These are phyloP conservation scores for Starmerella cellae DNA, from an alignment of 805 yeast species.

Conservation along the genomic window DNA sequence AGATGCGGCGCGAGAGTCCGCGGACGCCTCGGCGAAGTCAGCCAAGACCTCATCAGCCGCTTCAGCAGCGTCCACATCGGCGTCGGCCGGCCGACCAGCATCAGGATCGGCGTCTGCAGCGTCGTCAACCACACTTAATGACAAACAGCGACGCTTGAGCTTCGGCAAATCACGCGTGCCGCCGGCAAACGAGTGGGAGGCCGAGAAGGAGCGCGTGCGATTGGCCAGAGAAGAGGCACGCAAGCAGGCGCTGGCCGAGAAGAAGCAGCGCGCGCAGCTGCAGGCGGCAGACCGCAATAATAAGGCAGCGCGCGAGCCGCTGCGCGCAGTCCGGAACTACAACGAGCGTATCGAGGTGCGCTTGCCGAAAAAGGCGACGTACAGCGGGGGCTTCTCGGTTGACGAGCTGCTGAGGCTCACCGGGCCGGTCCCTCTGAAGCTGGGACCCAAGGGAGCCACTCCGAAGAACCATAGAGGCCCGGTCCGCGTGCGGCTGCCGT, in stretches of 20 bases:
- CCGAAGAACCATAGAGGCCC: too few species aligned
- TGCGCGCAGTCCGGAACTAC: background rate
- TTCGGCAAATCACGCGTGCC: background rate
- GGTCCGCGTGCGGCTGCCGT: too few species aligned
- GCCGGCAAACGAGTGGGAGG: background rate
- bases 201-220: background rate
- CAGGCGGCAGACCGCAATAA: too few species aligned
- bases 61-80: background rate
- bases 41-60: background rate
- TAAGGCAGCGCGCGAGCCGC: background rate
- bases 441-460: too few species aligned
- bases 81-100: background rate
- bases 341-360: background rate
- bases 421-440: too few species aligned
- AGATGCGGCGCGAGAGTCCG: constrained; percentile 2
- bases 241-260: too few species aligned
- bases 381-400: background rate
- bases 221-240: constrained; percentile 6
- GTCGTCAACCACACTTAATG: background rate
- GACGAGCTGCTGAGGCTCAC: background rate
- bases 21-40: too few species aligned
- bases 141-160: background rate
- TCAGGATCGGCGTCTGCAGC: background rate
- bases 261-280: too few species aligned
- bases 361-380: background rate